phyloP scores from a whole-genome alignment of 805 yeast genomes.

The Monosporozyma aquatica region DNA sequence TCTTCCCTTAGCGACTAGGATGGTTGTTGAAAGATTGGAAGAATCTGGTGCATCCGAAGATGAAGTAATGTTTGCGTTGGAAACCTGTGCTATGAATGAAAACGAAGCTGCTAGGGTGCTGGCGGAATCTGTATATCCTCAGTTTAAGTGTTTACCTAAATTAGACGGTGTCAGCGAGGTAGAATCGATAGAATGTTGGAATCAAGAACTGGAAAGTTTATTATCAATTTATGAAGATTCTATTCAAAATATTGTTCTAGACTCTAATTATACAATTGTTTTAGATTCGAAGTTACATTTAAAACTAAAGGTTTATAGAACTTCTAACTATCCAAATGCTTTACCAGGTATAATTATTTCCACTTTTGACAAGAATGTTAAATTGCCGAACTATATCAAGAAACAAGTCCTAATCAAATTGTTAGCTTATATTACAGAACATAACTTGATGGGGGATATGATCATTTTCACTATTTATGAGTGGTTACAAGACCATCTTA shows the following conservation, averaged over 20 bases:
- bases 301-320: constrained; percentile 35
- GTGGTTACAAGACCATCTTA: constrained; percentile 63
- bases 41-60: constrained; percentile 65
- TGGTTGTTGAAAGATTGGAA: constrained; percentile 45
- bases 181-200: constrained; percentile 49
- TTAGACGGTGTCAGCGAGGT: background rate
- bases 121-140: constrained; percentile 32
- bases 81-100: constrained; percentile 37
- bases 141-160: background rate
- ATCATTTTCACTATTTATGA: constrained; percentile 61
- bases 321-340: constrained; percentile 50
- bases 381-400: constrained; percentile 63
- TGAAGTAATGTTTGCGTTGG: constrained; percentile 45
- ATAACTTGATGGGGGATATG: constrained; percentile 55
- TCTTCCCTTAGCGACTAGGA: constrained; percentile 38
- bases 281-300: constrained; percentile 28
- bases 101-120: constrained; percentile 41
- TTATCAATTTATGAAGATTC: constrained; percentile 47
- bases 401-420: constrained; percentile 44
- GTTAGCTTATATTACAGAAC: constrained; percentile 35
- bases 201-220: constrained; percentile 65
- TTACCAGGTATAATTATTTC: constrained; percentile 62
- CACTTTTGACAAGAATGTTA: constrained; percentile 34
- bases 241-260: constrained; percentile 27
- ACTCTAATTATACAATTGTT: constrained; percentile 26